phyloP scores from a whole-genome alignment of 2,329 filamentous ascomycete genomes.

The Aspergillus oerlinghausenensis region DNA sequence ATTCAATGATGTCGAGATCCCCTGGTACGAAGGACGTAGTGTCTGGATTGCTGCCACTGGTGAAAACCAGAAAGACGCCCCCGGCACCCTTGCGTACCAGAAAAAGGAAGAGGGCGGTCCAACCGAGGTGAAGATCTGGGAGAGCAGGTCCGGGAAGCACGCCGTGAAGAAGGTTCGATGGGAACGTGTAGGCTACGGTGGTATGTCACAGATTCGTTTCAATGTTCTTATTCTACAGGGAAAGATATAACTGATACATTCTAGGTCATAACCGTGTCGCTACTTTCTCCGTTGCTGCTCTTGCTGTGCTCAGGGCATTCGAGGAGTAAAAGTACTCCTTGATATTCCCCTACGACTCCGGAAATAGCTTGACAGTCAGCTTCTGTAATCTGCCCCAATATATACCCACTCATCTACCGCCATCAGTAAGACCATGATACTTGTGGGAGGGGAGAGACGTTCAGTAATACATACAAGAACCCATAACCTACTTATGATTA shows the following conservation, averaged over 20 bases:
- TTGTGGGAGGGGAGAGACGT: neutral
- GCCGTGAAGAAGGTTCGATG: slow-evolving; percentile 38
- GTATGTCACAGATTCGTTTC: slow-evolving; percentile 22
- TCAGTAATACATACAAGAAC: neutral
- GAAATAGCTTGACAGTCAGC: neutral
- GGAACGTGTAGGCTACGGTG: slow-evolving; percentile 42
- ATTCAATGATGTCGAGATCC: slow-evolving; percentile 75
- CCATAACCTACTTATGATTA: neutral
- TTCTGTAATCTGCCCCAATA: neutral
- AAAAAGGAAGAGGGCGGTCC: slow-evolving; percentile 25
- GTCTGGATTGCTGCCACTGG: slow-evolving; percentile 39
- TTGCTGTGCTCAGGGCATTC: slow-evolving; percentile 37
- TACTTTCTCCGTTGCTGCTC: slow-evolving; percentile 33
- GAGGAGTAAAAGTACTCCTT: slow-evolving; percentile 18
- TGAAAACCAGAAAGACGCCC: slow-evolving; percentile 16
- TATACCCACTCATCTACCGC: neutral
- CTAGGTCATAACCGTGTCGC: slow-evolving; percentile 41
- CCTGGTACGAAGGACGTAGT: slow-evolving; percentile 51
- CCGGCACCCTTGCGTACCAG: slow-evolving; percentile 27
- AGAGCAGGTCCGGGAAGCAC: slow-evolving; percentile 19
- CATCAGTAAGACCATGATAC: neutral
- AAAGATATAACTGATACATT: neutral
- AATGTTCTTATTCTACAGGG: neutral
- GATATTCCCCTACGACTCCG: neutral
- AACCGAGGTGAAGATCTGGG: slow-evolving; percentile 37